Conservation (phyloP, 1,284 basidiomycete genomes). For the Cutaneotrichosporon cutaneum region DNA sequence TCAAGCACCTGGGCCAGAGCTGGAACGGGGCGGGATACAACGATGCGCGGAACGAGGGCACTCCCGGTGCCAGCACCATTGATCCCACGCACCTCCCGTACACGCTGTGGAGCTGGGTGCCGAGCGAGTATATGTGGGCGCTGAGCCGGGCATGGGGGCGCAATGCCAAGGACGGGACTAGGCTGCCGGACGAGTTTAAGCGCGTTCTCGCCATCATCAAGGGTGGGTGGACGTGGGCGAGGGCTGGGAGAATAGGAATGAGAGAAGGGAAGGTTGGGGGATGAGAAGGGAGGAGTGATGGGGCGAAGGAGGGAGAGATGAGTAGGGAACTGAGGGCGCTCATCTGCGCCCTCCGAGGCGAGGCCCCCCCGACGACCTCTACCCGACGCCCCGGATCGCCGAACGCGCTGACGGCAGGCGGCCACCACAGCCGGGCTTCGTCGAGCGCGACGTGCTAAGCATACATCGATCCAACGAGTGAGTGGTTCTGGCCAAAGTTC, state of each 20-base stretch:
- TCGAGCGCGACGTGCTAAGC: background rate
- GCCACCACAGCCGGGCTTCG: slow-evolving; percentile 1
- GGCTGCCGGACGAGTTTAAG: slow-evolving; percentile 15
- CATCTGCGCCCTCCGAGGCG: too few relatives aligned
- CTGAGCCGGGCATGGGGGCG: slow-evolving; percentile 16
- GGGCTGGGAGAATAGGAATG: background rate
- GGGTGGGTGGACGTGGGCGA: background rate
- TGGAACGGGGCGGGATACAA: slow-evolving; percentile 10
- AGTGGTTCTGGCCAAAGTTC: background rate
- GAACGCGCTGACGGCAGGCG: background rate
- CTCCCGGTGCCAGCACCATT: slow-evolving; percentile 15
- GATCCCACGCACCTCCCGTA: slow-evolving; percentile 22
- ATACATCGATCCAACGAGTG: background rate
- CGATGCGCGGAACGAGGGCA: slow-evolving; percentile 19
- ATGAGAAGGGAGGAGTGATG: too few relatives aligned
- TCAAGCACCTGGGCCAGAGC: slow-evolving; percentile 12
- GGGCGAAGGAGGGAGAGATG: too few relatives aligned
- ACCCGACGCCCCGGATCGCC: background rate
- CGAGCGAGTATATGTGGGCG: slow-evolving; percentile 23
- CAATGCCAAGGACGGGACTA: slow-evolving; percentile 7
- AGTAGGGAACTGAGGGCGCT: too few relatives aligned
- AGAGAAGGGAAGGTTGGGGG: background rate
- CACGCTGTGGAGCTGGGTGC: slow-evolving; percentile 22
- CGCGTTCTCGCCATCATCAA: slow-evolving; percentile 14
- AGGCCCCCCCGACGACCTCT: too few relatives aligned